Evolutionary conservation across 176 grass and related monocot species (phyloP), one percentile per base, ranked within the genome.

Genomic region (Bromus sterilis): DNA sequence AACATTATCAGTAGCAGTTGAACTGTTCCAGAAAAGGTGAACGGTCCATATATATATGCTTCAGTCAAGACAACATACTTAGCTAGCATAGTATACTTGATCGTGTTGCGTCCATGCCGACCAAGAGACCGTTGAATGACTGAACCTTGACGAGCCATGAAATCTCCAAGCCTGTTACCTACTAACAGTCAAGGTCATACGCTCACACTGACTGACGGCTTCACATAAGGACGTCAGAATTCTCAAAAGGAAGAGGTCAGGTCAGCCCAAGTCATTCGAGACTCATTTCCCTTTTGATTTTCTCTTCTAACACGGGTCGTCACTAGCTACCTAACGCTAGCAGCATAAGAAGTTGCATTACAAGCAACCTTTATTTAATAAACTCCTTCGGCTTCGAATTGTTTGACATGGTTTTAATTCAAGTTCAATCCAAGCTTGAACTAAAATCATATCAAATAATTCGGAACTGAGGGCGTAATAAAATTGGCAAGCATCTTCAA

Each of bases 41-140:
- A n/a, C 33, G 56, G 13, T 18, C 13, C n/a, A n/a, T n/a, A n/a
- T 13, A 30, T 73, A 9, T 16, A 31, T 63, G 33, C 16, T 43
- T 63, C 57, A 18, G 60, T 66, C 29, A 66, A 24, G 55, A 12
- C 20, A 66, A 12, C 28, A 16, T 25, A 9, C 1, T 26, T 12
- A 46, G 6, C 4, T 70, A 6, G 2, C 36, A 13, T 2, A 55
- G 32, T 67, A 48, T 48, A 18, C 43, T 4, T n/a, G 15, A 18
- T 12, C 31, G 25, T 86, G 84, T 40, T 40, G 67, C 57, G 20
- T 65, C 30, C 42, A 74, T 64, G 67, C 77, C 42, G 56, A 80
- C 56, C 2, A 42, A 6, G 21, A 84, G 51, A 10, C 23, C 11
- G 5, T 41, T 41, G n/a, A 69, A 42, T 26, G 36, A 66, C 14